Evolutionary conservation across 1,284 basidiomycete genomes (phyloP).

Genomic region (Cryptococcus amylolentus): DNA sequence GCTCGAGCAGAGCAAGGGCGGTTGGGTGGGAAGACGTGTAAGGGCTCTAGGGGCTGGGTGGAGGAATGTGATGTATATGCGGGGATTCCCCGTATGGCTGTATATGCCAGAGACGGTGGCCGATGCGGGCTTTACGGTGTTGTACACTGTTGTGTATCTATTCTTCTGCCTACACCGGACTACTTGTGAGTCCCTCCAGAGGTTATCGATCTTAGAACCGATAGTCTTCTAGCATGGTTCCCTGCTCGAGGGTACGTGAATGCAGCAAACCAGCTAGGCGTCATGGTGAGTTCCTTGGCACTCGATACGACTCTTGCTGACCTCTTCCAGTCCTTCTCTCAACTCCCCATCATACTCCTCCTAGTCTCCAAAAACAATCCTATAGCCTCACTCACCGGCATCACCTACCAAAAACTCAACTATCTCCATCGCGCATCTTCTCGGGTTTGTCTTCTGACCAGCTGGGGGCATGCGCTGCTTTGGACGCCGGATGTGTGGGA

Average conservation of each 20-base stretch:
- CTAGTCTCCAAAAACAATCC: conserved; percentile 50
- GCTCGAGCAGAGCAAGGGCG: background rate
- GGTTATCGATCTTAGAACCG: background rate
- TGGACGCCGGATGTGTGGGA: conserved; percentile 28
- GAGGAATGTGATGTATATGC: conserved; percentile 24
- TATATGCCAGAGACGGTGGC: conserved; percentile 29
- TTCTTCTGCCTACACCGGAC: conserved; percentile 12
- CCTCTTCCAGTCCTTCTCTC: conserved; percentile 33
- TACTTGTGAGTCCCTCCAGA: conserved; percentile 3
- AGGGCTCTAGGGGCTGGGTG: conserved; percentile 8
- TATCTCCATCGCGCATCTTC: conserved; percentile 50
- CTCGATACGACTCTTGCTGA: background rate
- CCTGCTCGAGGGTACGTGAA: conserved; percentile 10
- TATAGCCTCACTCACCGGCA: conserved; percentile 46
- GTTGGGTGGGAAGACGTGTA: conserved; percentile 2
- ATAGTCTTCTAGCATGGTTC: conserved; percentile 7
- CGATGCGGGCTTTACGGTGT: conserved; percentile 23
- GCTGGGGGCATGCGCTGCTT: conserved; percentile 38
- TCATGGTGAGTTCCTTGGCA: conserved; percentile 20
- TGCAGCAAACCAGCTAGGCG: conserved; percentile 28
- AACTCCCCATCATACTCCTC: conserved; percentile 46
- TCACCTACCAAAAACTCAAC: conserved; percentile 52
- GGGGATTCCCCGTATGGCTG: conserved; percentile 28
- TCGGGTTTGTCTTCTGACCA: conserved; percentile 38
- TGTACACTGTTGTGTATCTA: conserved; percentile 23